A percentile compares a stretch with the other conserved stretches of the same genome.
Conservation (phyloP, 768 basidiomycete species). For the Amanita polypyramis region DNA sequence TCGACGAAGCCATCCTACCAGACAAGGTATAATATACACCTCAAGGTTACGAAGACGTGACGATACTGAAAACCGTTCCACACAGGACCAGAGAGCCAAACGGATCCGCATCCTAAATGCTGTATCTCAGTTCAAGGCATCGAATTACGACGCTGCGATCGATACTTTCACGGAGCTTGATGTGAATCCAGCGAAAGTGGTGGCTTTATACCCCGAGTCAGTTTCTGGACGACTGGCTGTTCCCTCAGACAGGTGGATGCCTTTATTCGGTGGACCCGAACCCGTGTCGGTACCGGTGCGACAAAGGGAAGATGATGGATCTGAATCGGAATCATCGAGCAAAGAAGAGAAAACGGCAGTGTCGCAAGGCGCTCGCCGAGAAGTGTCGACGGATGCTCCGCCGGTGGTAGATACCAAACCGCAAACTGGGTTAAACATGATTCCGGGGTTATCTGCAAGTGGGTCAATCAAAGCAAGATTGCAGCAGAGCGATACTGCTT, state of each 20-base stretch:
- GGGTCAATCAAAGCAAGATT: not conserved
- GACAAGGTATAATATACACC: slow-evolving; percentile 46
- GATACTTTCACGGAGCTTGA: slow-evolving; percentile 83
- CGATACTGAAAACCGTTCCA: slow-evolving; percentile 1
- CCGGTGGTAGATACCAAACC: not conserved
- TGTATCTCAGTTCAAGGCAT: slow-evolving; percentile 61
- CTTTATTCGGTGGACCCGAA: slow-evolving; percentile 70
- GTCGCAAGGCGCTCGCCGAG: not conserved
- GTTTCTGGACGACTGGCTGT: slow-evolving; percentile 73
- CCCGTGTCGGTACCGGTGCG: slow-evolving; percentile 4
- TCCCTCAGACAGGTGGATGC: slow-evolving; percentile 64
- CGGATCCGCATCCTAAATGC: slow-evolving; percentile 68
- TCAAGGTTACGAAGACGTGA: not conserved
- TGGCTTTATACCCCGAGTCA: slow-evolving; percentile 77
- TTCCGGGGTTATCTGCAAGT: not conserved
- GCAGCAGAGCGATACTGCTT: slow-evolving; percentile 39
- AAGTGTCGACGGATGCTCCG: not conserved
- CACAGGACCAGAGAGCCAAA: slow-evolving; percentile 42
- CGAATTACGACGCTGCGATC: slow-evolving; percentile 68
- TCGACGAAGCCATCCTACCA: slow-evolving; percentile 47
- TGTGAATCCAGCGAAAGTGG: slow-evolving; percentile 87
- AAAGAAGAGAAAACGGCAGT: slow-evolving; percentile 2
- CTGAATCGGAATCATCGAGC: slow-evolving; percentile 4
- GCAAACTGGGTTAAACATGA: not conserved
- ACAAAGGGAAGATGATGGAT: slow-evolving; percentile 12